Evolutionary conservation across 192 early-diverging fungal species (phyloP), one percentile per base, ranked within the genome.

Genomic region (Haplosporangium gracile): DNA sequence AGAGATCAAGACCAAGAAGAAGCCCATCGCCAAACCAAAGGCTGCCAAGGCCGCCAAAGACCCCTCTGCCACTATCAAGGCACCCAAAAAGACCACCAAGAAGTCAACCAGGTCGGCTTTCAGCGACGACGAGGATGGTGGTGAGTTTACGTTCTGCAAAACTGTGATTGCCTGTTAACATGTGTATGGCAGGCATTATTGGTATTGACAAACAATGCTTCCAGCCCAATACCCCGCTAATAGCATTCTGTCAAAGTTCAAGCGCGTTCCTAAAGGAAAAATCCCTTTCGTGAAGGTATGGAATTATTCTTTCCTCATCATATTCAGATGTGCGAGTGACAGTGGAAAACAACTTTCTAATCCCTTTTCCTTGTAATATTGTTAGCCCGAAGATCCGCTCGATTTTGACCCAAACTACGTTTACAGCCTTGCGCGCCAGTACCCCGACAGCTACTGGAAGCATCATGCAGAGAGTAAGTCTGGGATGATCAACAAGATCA

Each of bases 401-500:
- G 84, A 82, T 34, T 93, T 90, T 83, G 92, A 95, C 65, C 94
- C 94, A 4, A 83, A 63, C n/a, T 80, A 86, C 42, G 83, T 91
- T 29, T 77, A 87, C 55, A 89, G 89, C 36, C 83, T 95, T 39
- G 89, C 92, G 9, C 79, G 87, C 4, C 81, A 89, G 47, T 91
- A 94, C 38, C 95, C 94, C 9, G 94, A 95, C 75, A 81, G 60
- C 39, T 94, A 92, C 74, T 94, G 93, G 92, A 82, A 84, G 63
- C 81, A 82, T 65, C 90, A 93, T 82, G 92, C 92, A 9, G 90
- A 90, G 32, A 87, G 86, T 34, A 81, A 55, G 16, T 78, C 85
- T n/a, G 87, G 84, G 45, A 93, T 94, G 92, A 92, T 96, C 65
- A 81, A 88, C 60, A 78, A 81, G 71, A 95, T 98, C 57, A 95